Evolutionary conservation across 768 basidiomycete genomes (phyloP).

Genomic region (Pisolithus sp.): DNA sequence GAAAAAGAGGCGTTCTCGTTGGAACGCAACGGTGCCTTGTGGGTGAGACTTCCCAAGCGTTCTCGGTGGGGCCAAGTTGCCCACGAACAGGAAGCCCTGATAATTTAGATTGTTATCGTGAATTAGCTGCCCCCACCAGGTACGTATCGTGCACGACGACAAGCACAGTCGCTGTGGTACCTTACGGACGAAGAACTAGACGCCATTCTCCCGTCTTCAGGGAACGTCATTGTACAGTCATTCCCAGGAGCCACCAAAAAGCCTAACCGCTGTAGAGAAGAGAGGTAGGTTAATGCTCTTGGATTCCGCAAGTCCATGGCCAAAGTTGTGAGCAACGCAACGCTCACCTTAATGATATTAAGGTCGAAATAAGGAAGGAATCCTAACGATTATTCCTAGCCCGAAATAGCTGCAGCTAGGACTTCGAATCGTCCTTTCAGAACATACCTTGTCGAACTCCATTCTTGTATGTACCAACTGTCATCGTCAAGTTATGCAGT

Average conservation of each 20-base stretch:
- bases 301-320: no score
- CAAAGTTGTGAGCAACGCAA: no score
- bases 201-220: slow-evolving; percentile 74
- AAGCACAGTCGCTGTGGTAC: slow-evolving; percentile 95
- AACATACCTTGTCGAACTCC: no score
- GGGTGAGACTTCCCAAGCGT: slow-evolving; percentile 72
- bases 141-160: slow-evolving; percentile 82
- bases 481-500: no score
- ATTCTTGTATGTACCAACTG: no score
- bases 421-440: no score
- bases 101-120: slow-evolving; percentile 82
- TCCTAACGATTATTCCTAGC: no score
- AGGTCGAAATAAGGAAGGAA: no score
- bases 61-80: slow-evolving; percentile 98
- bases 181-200: slow-evolving; percentile 95
- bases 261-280: not conserved
- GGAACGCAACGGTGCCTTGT: slow-evolving; percentile 81
- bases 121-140: slow-evolving; percentile 78
- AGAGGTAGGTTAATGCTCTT: no score
- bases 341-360: no score
- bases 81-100: slow-evolving; percentile 57
- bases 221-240: slow-evolving; percentile 92
- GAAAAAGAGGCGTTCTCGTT: slow-evolving; percentile 90
- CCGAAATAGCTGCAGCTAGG: no score
- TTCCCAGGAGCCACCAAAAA: no score